Percentiles rank a stretch among this genome's conserved stretches.
phyloP scores from a whole-genome alignment of 208 protist species.

The Entamoeba histolytica region DNA sequence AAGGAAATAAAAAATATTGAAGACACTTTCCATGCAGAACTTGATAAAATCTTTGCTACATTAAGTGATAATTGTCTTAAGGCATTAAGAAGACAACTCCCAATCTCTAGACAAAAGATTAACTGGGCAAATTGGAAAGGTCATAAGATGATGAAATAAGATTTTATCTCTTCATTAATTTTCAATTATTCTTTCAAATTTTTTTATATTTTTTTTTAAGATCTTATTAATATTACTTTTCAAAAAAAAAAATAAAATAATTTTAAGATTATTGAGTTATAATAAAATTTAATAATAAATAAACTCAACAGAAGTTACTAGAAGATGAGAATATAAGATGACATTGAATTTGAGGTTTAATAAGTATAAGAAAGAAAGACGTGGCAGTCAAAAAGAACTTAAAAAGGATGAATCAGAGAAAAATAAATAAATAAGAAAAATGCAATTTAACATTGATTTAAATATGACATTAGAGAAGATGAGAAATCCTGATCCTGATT shows the following conservation, averaged over 20 bases:
- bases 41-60: not conserved
- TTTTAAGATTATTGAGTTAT: too few relatives aligned
- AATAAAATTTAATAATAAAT: too few relatives aligned
- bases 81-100: not conserved
- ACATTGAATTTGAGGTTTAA: too few relatives aligned
- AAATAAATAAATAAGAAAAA: too few relatives aligned
- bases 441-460: not conserved
- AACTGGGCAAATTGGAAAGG: not conserved
- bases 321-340: too few relatives aligned
- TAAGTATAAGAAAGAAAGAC: too few relatives aligned
- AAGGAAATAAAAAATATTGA: not conserved
- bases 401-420: too few relatives aligned
- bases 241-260: too few relatives aligned
- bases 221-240: too few relatives aligned
- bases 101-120: not conserved
- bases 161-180: not conserved
- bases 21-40: not conserved
- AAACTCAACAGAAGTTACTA: too few relatives aligned
- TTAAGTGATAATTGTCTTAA: not conserved
- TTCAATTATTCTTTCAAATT: not conserved
- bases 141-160: not conserved
- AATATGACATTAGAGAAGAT: not conserved
- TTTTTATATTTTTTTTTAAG: not conserved
- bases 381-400: too few relatives aligned
- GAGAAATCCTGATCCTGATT: not conserved